Evolutionary conservation across 2,329 filamentous ascomycete species (phyloP).

Genomic region (Beauveria varroae): DNA sequence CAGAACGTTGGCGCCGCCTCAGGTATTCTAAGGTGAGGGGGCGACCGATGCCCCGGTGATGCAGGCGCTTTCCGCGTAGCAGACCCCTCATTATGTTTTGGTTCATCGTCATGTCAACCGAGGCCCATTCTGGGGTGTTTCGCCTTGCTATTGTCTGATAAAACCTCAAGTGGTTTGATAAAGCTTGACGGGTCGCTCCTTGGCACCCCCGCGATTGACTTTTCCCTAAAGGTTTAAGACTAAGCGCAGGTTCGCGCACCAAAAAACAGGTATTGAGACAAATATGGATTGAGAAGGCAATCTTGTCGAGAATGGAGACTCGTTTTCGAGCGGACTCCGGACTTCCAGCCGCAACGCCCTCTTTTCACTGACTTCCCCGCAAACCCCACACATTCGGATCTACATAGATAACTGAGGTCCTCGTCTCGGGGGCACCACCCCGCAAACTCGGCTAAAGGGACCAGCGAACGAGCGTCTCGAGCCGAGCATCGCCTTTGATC

Average conservation of each 20-base stretch:
- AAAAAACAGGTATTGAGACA: too few species aligned
- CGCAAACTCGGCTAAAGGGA: neutral
- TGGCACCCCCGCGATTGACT: too few species aligned
- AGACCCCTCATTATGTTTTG: slow-evolving; percentile 29
- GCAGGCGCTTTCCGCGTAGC: slow-evolving; percentile 66
- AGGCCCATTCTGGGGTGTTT: too few species aligned
- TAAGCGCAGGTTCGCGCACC: too few species aligned
- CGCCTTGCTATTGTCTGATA: too few species aligned
- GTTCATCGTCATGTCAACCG: neutral
- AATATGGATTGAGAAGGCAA: too few species aligned
- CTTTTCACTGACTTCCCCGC: neutral
- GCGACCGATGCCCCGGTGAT: slow-evolving; percentile 81
- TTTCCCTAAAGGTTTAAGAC: too few species aligned
- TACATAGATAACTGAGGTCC: neutral
- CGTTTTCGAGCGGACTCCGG: too few species aligned
- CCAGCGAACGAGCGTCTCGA: neutral
- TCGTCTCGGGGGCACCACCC: neutral
- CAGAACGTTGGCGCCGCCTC: slow-evolving; percentile 65
- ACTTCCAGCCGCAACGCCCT: neutral
- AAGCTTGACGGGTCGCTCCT: too few species aligned
- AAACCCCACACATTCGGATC: neutral
- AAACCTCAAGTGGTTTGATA: too few species aligned
- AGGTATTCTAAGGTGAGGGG: slow-evolving; percentile 77
- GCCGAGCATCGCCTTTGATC: neutral
- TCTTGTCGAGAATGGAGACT: too few species aligned